Conservation (phyloP, 202 grass and related monocot genomes). For the Saccharum hybrid region DNA sequence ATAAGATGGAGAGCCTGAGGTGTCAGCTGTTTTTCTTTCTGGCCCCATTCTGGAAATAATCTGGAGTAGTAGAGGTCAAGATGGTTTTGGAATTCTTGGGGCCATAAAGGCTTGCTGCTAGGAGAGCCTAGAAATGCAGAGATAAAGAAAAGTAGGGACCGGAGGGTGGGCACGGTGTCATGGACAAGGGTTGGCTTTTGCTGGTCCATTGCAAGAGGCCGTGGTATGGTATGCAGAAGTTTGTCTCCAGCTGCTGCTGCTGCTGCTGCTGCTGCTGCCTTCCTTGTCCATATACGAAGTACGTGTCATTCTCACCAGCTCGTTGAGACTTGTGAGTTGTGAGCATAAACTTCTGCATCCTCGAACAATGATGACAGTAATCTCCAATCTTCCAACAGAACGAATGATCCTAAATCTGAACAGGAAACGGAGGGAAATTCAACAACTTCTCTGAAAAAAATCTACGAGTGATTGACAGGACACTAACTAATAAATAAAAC, state of each 20-base stretch:
- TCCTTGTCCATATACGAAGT: too few relatives aligned
- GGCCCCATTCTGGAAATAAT: neutral
- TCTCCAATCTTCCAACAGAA: too few relatives aligned
- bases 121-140: constrained; percentile 7
- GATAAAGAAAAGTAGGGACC: constrained; percentile 22
- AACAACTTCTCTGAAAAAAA: too few relatives aligned
- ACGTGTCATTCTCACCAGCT: too few relatives aligned
- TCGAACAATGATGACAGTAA: too few relatives aligned
- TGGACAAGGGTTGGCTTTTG: constrained; percentile 26
- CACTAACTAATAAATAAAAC: too few relatives aligned
- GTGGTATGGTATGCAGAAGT: constrained; percentile 1
- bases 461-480: too few relatives aligned
- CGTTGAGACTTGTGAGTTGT: too few relatives aligned
- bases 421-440: too few relatives aligned
- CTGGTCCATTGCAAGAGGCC: constrained; percentile 29
- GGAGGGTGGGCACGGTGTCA: constrained; percentile 27
- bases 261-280: constrained; percentile 44
- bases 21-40: neutral
- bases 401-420: too few relatives aligned
- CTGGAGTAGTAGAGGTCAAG: neutral
- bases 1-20: constrained; percentile 1
- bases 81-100: constrained; percentile 27
- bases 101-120: constrained; percentile 10
- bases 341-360: too few relatives aligned
- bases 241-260: constrained; percentile 30